phyloP scores from a whole-genome alignment of 2,329 filamentous ascomycete species.

The Alternaria dauci region DNA sequence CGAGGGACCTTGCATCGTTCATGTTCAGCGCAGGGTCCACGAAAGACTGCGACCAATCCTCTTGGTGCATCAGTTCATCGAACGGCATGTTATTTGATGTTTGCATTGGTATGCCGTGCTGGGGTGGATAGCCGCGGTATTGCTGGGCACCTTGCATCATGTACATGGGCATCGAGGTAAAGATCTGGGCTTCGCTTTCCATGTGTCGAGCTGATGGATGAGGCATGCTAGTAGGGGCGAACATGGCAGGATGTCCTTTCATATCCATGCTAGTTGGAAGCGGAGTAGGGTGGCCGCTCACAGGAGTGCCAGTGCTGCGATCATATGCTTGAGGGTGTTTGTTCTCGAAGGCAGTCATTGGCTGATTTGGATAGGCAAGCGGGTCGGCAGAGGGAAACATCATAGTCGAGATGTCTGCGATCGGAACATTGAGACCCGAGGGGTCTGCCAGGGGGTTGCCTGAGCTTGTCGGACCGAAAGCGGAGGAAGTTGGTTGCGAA shows the following conservation, averaged over 20 bases:
- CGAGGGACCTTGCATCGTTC: slow-evolving; percentile 33
- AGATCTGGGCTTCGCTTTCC: slow-evolving; percentile 76
- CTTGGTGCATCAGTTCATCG: slow-evolving; percentile 50
- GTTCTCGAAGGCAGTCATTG: slow-evolving; percentile 67
- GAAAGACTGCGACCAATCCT: slow-evolving; percentile 53
- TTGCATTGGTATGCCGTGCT: slow-evolving; percentile 32
- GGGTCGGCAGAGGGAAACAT: slow-evolving; percentile 84
- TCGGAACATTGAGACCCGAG: slow-evolving; percentile 52
- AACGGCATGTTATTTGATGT: slow-evolving; percentile 43
- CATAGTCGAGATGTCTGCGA: slow-evolving; percentile 77
- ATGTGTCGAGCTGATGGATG: slow-evolving; percentile 27
- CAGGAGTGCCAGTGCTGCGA: slow-evolving; percentile 14
- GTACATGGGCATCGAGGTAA: slow-evolving; percentile 75
- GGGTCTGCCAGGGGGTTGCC: slow-evolving; percentile 41
- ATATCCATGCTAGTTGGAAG: slow-evolving; percentile 30
- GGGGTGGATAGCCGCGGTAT: slow-evolving; percentile 38
- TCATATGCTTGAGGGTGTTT: slow-evolving; percentile 44
- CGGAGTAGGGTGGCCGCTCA: slow-evolving; percentile 7
- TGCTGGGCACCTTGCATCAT: slow-evolving; percentile 63
- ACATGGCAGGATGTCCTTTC: slow-evolving; percentile 37
- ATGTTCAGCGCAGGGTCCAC: slow-evolving; percentile 47
- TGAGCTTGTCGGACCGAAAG: slow-evolving; percentile 42
- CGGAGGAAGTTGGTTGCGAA: slow-evolving; percentile 38
- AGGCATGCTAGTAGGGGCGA: slow-evolving; percentile 31
- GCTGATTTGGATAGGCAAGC: slow-evolving; percentile 80